A percentile compares a stretch with the other conserved stretches of the same genome.
phyloP scores from a whole-genome alignment of 805 yeast genomes.

The Ogataea nakhonphanomensis region DNA sequence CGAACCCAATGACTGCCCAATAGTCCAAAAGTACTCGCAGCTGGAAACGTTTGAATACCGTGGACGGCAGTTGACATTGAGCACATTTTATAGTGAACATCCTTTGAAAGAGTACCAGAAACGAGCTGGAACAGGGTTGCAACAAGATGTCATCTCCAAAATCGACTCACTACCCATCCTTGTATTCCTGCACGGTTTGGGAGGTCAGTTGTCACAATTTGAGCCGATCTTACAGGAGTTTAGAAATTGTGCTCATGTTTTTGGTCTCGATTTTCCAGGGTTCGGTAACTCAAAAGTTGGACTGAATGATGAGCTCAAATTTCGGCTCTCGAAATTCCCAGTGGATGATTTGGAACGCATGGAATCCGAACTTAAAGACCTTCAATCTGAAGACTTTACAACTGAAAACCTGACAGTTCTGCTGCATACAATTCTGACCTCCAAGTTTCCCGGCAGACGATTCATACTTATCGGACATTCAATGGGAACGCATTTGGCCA shows the following conservation, averaged over 20 bases:
- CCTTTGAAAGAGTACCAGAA: conserved; percentile 41
- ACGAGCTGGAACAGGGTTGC: conserved; percentile 19
- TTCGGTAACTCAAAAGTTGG: conserved; percentile 57
- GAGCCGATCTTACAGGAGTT: conserved; percentile 66
- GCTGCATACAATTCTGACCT: conserved; percentile 36
- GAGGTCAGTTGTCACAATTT: conserved; percentile 86
- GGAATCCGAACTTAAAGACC: not conserved
- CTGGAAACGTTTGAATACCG: conserved; percentile 38
- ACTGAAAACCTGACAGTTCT: conserved; percentile 41
- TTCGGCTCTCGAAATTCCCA: conserved; percentile 23
- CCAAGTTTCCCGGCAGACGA: conserved; percentile 41
- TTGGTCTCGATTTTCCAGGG: conserved; percentile 84
- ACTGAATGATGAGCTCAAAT: conserved; percentile 7
- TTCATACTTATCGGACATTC: conserved; percentile 50
- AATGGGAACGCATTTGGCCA: conserved; percentile 52
- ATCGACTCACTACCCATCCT: conserved; percentile 54
- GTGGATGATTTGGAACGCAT: conserved; percentile 15
- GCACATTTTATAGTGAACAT: conserved; percentile 47
- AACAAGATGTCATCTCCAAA: conserved; percentile 29
- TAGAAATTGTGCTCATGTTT: conserved; percentile 57
- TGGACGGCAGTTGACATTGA: conserved; percentile 35
- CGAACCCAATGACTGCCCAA: conserved; percentile 55
- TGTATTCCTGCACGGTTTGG: conserved; percentile 80
- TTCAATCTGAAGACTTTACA: conserved; percentile 33
- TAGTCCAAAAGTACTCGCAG: conserved; percentile 45